Percentiles rank a stretch among this genome's conserved stretches.
Conservation (phyloP, 345 rosid species). For the Populus tremula region DNA sequence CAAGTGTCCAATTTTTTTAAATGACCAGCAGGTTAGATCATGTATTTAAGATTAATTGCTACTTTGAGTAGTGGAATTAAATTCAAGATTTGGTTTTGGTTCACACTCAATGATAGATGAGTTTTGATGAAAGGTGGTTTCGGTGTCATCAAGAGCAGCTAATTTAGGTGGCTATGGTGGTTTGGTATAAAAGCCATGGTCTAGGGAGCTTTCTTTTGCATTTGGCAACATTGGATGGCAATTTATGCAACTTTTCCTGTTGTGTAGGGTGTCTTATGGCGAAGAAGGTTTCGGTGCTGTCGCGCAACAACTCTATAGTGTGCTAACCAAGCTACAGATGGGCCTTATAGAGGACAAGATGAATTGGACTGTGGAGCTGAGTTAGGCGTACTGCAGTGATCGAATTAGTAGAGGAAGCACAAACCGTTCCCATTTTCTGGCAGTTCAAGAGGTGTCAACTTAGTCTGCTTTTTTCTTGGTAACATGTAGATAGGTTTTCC, state of each 20-base stretch:
- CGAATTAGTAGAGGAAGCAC: neutral
- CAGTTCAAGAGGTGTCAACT: neutral
- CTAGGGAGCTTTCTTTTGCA: neutral
- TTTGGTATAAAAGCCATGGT: neutral
- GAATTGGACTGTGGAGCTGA: constrained; percentile 81
- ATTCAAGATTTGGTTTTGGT: too few relatives aligned
- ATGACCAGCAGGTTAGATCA: too few relatives aligned
- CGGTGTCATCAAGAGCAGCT: too few relatives aligned
- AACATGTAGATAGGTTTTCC: constrained; percentile 2
- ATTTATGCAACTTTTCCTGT: neutral
- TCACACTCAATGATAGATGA: too few relatives aligned
- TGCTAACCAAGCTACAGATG: constrained; percentile 85
- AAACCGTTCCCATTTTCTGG: neutral
- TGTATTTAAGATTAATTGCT: too few relatives aligned
- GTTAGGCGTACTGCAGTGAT: constrained; percentile 8
- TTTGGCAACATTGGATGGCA: neutral
- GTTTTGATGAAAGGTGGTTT: neutral
- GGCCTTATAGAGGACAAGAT: constrained; percentile 75
- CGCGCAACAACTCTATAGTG: constrained; percentile 56
- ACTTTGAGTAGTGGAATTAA: too few relatives aligned
- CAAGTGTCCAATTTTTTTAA: too few relatives aligned
- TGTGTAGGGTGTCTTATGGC: constrained; percentile 65
- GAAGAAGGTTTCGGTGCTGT: constrained; percentile 66
- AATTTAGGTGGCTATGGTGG: too few relatives aligned
- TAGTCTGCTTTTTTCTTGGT: neutral